Evolutionary conservation across 1,284 basidiomycete species (phyloP).

Genomic region (Boletellus deceptivus): DNA sequence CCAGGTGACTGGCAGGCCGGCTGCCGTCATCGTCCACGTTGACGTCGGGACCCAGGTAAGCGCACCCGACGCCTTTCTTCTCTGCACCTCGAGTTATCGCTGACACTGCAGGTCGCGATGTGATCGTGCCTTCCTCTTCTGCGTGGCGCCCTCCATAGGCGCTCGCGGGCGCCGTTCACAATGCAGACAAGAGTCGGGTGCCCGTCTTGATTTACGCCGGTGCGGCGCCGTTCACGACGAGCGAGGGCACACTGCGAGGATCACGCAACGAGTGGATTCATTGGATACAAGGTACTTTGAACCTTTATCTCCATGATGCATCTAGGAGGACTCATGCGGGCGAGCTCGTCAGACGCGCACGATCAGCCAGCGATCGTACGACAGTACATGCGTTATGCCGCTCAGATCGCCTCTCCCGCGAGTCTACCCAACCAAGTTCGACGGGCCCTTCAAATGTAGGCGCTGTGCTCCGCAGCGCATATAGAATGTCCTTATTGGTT

Average conservation of each 20-base stretch:
- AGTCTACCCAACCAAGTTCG: slow-evolving; percentile 50
- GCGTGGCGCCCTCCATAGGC: slow-evolving; percentile 37
- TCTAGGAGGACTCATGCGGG: too few relatives aligned
- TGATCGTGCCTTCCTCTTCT: background rate
- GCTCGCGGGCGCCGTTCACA: slow-evolving; percentile 69
- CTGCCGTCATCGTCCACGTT: slow-evolving; percentile 70
- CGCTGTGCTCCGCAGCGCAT: background rate
- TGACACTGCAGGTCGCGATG: background rate
- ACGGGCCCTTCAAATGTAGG: slow-evolving; percentile 61
- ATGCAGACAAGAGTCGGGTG: slow-evolving; percentile 58
- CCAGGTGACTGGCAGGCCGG: slow-evolving; percentile 61
- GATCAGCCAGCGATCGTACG: slow-evolving; percentile 67
- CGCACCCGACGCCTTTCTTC: too few relatives aligned
- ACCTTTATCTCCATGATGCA: too few relatives aligned
- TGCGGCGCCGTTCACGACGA: slow-evolving; percentile 54
- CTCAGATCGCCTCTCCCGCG: slow-evolving; percentile 55
- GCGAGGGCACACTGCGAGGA: slow-evolving; percentile 54
- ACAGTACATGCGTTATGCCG: slow-evolving; percentile 68
- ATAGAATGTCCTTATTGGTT: background rate
- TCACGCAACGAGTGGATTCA: slow-evolving; percentile 73
- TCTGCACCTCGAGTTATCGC: too few relatives aligned
- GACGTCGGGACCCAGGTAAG: slow-evolving; percentile 69
- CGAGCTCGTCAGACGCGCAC: slow-evolving; percentile 48
- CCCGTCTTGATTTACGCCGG: slow-evolving; percentile 73
- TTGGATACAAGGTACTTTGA: slow-evolving; percentile 58